Percentiles rank a stretch among this genome's conserved stretches.
Evolutionary conservation across 306 rosid genomes (phyloP).

Genomic region (Comarum palustre): DNA sequence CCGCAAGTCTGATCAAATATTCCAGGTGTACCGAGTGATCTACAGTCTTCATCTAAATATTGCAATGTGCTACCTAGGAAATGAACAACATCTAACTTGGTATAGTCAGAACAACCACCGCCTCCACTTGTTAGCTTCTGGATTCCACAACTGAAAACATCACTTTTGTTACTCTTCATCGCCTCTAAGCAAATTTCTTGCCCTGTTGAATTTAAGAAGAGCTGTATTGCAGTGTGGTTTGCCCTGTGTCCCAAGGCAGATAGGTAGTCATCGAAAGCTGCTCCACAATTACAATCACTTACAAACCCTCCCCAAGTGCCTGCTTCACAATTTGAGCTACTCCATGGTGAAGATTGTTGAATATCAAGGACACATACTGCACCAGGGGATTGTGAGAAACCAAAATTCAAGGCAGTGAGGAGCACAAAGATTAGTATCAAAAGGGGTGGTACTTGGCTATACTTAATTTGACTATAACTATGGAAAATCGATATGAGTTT

Average conservation of each 20-base stretch:
- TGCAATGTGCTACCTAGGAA: constrained; percentile 36
- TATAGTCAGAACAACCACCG: constrained; percentile 55
- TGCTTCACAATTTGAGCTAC: constrained; percentile 32
- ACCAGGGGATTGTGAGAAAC: constrained; percentile 28
- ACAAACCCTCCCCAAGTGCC: constrained; percentile 55
- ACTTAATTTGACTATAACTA: constrained; percentile 19
- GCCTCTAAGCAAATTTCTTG: constrained; percentile 36
- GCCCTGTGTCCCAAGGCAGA: constrained; percentile 48
- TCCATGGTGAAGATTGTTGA: constrained; percentile 30
- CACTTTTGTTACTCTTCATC: constrained; percentile 19
- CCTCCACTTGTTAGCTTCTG: constrained; percentile 47
- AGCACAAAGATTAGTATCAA: constrained; percentile 17
- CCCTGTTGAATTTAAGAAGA: constrained; percentile 46
- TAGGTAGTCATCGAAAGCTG: constrained; percentile 42
- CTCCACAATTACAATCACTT: constrained; percentile 36
- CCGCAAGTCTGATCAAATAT: constrained; percentile 32
- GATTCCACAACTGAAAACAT: constrained; percentile 38
- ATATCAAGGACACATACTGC: constrained; percentile 43
- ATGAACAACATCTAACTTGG: constrained; percentile 34
- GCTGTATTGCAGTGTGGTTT: constrained; percentile 35
- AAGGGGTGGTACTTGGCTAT: constrained; percentile 9
- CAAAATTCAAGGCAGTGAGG: constrained; percentile 20
- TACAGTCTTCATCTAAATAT: constrained; percentile 43
- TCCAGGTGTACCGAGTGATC: constrained; percentile 18
- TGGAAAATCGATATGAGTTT: constrained; percentile 16